Conservation (phyloP, 1,139 yeast genomes). For the Debaryomyces fabryi region DNA sequence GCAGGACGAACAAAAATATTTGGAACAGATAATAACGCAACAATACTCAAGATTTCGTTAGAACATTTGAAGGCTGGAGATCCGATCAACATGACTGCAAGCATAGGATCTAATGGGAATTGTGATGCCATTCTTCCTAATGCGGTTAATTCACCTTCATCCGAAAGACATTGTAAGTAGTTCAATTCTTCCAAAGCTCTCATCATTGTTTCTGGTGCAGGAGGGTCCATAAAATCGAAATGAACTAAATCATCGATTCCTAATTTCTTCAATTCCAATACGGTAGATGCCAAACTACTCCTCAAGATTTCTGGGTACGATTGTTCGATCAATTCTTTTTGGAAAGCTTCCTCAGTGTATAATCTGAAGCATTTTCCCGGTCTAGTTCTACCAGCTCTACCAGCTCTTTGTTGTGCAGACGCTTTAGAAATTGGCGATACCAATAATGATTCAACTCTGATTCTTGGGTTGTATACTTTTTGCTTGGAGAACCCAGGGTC, state of each 20-base stretch:
- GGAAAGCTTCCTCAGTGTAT: conserved; percentile 95
- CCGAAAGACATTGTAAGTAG: conserved; percentile 85
- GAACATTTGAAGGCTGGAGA: conserved; percentile 86
- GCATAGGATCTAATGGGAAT: conserved; percentile 94
- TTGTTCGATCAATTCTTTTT: conserved; percentile 91
- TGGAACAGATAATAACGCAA: conserved; percentile 91
- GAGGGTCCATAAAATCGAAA: conserved; percentile 98
- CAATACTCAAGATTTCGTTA: conserved; percentile 84
- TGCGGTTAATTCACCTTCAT: conserved; percentile 87
- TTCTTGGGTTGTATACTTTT: conserved; percentile 94
- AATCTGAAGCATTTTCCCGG: conserved; percentile 97
- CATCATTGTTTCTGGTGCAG: conserved; percentile 99
- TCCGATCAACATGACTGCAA: conserved; percentile 90
- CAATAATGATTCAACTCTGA: conserved; percentile 89
- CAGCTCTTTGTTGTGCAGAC: conserved; percentile 97
- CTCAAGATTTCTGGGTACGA: conserved; percentile 94
- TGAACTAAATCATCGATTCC: conserved; percentile 96
- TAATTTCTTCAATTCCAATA: conserved; percentile 85
- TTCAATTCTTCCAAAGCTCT: conserved; percentile 95
- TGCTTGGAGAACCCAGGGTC: conserved; percentile 98
- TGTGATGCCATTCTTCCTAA: conserved; percentile 88
- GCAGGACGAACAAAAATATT: conserved; percentile 94
- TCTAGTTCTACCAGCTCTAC: conserved; percentile 99
- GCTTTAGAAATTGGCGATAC: conserved; percentile 98
- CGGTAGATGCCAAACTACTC: conserved; percentile 88